phyloP scores from a whole-genome alignment of 2,329 filamentous ascomycete genomes.

The Thielaviopsis punctulata region DNA sequence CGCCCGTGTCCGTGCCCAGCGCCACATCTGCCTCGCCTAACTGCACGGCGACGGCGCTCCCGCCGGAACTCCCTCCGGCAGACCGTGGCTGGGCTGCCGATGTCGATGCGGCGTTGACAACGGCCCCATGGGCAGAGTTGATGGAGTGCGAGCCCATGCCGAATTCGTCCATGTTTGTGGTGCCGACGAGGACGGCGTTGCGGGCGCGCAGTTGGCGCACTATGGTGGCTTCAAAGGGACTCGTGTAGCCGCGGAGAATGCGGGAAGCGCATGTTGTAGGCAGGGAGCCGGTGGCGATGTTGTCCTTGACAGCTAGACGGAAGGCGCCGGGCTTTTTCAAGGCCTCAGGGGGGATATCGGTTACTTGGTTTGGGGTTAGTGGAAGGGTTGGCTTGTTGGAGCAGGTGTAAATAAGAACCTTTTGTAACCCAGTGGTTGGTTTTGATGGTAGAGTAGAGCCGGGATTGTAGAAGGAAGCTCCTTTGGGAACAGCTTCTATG shows the following conservation, averaged over 20 bases:
- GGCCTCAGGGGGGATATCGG: background rate
- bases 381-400: background rate
- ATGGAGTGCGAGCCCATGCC: slow-evolving; percentile 81
- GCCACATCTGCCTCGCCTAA: slow-evolving; percentile 42
- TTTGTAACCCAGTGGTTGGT: slow-evolving; percentile 7
- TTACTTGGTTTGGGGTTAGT: background rate
- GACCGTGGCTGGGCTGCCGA: slow-evolving; percentile 31
- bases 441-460: background rate
- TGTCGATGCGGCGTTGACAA: slow-evolving; percentile 32
- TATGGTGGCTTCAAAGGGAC: slow-evolving; percentile 71
- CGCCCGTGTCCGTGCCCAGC: slow-evolving; percentile 85
- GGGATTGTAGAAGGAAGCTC: background rate
- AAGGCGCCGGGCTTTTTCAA: slow-evolving; percentile 18
- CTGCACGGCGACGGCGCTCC: slow-evolving; percentile 73
- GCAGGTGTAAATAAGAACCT: background rate
- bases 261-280: slow-evolving; percentile 71
- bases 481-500: background rate
- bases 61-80: slow-evolving; percentile 80
- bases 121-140: slow-evolving; percentile 50
- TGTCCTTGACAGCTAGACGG: slow-evolving; percentile 54
- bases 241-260: slow-evolving; percentile 52
- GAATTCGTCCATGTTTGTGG: slow-evolving; percentile 92
- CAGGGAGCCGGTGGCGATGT: slow-evolving; percentile 48
- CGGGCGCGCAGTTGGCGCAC: slow-evolving; percentile 46
- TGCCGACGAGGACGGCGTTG: slow-evolving; percentile 50